Evolutionary conservation across 2,329 filamentous ascomycete species (phyloP), one percentile per base, ranked within the genome.

Genomic region (Alternaria metachromatica): DNA sequence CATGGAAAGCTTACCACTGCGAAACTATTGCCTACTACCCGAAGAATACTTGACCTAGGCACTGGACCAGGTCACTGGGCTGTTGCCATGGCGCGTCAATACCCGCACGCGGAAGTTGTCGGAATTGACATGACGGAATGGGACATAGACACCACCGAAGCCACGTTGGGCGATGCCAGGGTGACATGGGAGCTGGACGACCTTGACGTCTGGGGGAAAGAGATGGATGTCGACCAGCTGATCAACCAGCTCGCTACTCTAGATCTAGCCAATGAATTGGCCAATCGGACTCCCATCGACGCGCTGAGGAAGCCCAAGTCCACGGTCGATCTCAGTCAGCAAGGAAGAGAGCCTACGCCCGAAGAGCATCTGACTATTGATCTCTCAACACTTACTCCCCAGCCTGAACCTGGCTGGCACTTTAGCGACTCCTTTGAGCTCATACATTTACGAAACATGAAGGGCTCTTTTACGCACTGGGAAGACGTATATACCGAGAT

Each of bases 11-110:
- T 81, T 30, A 80, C 78, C 8, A 80, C 79, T n/a, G 76, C 76
- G 12, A 70, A 66, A 18, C 58, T 79, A 20, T 63, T 73, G 10
- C 67, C 72, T 9, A 65, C 66, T 2, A 72, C 71, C 4, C 65
- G 67, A 13, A 67, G 79, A 50, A 76, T 80, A 7, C 73, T 80
- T 6, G 79, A 80, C 66, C 73, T 86, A 18, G 84, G 84, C 25
- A 84, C 84, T 5, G 84, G 84, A 0, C 82, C 84, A 0, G 84
- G 84, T 8, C 80, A 85, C 62, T 86, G 84, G 84, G 83, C 83
- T 21, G 78, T 84, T 12, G 81, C 80, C 58, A 83, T 85, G 76
- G 81, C 82, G 11, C 76, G 79, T 54, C 73, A 77, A 43, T 81
- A 81, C 60, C 83, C 84, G 8, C 72, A 79, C 18, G 77, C 82